phyloP scores from a whole-genome alignment of 2,329 filamentous ascomycete species.

The Colletotrichum tofieldiae region DNA sequence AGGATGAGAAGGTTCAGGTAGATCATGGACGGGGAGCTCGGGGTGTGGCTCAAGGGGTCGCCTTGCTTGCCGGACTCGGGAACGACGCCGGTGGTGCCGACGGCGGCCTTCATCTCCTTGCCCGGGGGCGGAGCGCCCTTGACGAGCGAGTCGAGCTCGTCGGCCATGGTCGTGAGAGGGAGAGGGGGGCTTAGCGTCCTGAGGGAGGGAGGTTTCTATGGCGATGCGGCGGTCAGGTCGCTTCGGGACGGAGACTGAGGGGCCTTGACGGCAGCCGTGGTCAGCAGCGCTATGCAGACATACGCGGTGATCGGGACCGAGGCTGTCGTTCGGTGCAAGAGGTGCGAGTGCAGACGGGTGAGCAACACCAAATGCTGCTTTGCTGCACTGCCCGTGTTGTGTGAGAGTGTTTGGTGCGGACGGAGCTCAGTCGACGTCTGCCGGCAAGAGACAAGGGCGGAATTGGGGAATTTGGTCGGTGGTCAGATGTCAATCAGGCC shows the following conservation, averaged over 20 bases:
- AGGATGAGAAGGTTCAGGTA: slow-evolving; percentile 98
- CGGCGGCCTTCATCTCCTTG: slow-evolving; percentile 57
- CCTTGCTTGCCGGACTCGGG: slow-evolving; percentile 62
- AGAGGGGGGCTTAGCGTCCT: slow-evolving; percentile 6
- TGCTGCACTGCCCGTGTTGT: slow-evolving; percentile 29
- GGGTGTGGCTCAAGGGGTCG: slow-evolving; percentile 85
- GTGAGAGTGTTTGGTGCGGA: not conserved
- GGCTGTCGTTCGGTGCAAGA: not conserved
- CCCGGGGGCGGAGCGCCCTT: slow-evolving; percentile 86
- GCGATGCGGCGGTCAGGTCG: slow-evolving; percentile 27
- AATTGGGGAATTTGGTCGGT: slow-evolving; percentile 30
- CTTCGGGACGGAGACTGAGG: slow-evolving; percentile 25
- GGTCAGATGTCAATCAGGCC: slow-evolving; percentile 38
- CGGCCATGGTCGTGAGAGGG: slow-evolving; percentile 65
- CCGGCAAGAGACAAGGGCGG: slow-evolving; percentile 35
- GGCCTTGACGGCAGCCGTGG: slow-evolving; percentile 38
- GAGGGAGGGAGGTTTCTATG: slow-evolving; percentile 20
- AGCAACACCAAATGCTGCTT: slow-evolving; percentile 17
- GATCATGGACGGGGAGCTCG: slow-evolving; percentile 95
- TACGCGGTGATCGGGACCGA: slow-evolving; percentile 24
- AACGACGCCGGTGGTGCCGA: slow-evolving; percentile 60
- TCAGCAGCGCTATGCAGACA: slow-evolving; percentile 36
- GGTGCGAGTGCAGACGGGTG: slow-evolving; percentile 2
- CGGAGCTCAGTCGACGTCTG: slow-evolving; percentile 31
- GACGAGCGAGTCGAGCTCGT: slow-evolving; percentile 88